Evolutionary conservation across 495 filamentous ascomycete species (phyloP), one percentile per base, ranked within the genome.

Genomic region (Lasiosphaeria miniovina): DNA sequence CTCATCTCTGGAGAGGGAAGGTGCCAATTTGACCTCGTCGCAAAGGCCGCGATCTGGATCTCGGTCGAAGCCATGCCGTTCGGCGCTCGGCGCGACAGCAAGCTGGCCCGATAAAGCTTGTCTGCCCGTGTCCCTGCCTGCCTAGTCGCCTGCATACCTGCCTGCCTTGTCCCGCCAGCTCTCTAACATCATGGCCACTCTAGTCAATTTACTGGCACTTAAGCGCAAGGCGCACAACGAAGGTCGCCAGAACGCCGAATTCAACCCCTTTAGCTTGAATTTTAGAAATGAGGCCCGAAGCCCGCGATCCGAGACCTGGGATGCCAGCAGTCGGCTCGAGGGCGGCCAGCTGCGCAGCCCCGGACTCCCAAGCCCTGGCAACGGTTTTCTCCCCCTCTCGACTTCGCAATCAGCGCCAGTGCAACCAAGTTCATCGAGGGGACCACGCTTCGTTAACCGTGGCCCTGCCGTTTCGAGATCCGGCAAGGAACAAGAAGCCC

Each of bases 151-250:
- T 17, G 10, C 4, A 14, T 24, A 4, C 48, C 10, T 9, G 48
- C 4, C 14, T 24, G 24, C 0, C 11, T 50, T 14, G 12, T 14
- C 48, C 10, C 15, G 24, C 31, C 24, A 36, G 24, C 24, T 24
- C 31, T 61, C 73, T 75, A 67, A 75, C 62, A 61, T 55, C 6
- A 69, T 71, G 64, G 46, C 65, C 46, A 58, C 58, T 49, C 36
- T 55, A 76, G 74, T 75, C 48, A 76, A 75, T 54, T 66, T 71
- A 12, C 58, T 60, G 36, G 69, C 67, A 36, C 65, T 73, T 56
- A 73, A 65, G 61, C 60, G 61, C 4, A 58, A 64, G 54, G 74
- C 74, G 33, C 71, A 75, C 52, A 58, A 52, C 36, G 46, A 71
- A 61, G 64, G 69, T 17, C 66, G 73, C 32, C 55, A 65, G 34